Evolutionary conservation across 352 stramenopile genomes (phyloP), one percentile per base, ranked within the genome.

Genomic region (Globisporangium recalcitrans): DNA sequence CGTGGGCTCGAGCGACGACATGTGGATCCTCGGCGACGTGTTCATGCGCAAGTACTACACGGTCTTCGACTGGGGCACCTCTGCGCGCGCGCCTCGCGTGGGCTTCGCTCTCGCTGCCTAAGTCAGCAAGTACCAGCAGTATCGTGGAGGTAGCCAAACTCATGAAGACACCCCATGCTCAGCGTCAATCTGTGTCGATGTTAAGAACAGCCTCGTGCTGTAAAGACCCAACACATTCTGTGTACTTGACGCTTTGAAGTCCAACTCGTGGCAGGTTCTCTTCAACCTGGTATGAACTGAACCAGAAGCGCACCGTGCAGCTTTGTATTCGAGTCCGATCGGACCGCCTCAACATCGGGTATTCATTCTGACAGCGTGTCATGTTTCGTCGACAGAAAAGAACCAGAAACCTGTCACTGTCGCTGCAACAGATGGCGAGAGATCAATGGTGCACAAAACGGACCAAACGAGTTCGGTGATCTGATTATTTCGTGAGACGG

Each of bases 11-110:
- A 38, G 32, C 51, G 51, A 57, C 82, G 79, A 87, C 78, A 22
- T 87, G 78, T 62, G 38, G 38, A 55, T 63, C 55, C 82, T 99
- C 47, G 96, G 91, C 47, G 91, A 97, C 60, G 80, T 96, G 34
- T 97, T 98, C 74, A 97, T 97, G 81, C 75, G 90, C 64, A 95
- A 96, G 82, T 96, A 95, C 72, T 96, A 96, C 84, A 88, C 82
- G 42, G 82, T 96, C 2, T 97, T 97, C 58, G 89, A 97, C 74
- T 94, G 80, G 73, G 84, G 75, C 36, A 38, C 32, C 32, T 77
- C 74, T 48, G 46, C 70, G 7, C 62, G 70, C 34, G 78, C 85
- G 48, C 71, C 88, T 24, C 82, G 78, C 44, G 80, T 95, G 19
- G 87, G 87, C 4, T 89, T 96, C 58, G 87, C 86, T 6, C 55